Percentiles rank a stretch among this genome's conserved stretches.
phyloP scores from a whole-genome alignment of 805 yeast genomes.

The Kodamaea jinghongensis region DNA sequence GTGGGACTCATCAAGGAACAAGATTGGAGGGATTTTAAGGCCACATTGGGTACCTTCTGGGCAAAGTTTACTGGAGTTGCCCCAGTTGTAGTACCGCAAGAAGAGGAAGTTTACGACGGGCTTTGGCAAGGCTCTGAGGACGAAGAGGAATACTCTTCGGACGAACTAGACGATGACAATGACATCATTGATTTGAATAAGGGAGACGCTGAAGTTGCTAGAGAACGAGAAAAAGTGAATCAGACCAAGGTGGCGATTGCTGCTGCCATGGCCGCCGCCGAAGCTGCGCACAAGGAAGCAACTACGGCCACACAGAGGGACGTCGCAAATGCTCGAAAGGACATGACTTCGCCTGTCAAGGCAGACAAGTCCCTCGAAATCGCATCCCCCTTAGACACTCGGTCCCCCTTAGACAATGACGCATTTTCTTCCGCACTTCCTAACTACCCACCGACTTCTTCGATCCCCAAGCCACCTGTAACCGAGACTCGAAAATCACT shows the following conservation, averaged over 20 bases:
- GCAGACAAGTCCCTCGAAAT: neutral
- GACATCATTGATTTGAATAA: too few relatives aligned
- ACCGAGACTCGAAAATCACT: conserved; percentile 16
- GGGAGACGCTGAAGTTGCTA: neutral
- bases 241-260: conserved; percentile 4
- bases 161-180: neutral
- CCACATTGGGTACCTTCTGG: neutral
- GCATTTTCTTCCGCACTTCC: too few relatives aligned
- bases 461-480: conserved; percentile 9
- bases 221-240: neutral
- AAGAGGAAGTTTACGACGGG: neutral
- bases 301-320: neutral
- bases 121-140: neutral
- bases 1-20: conserved; percentile 24
- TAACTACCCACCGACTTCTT: too few relatives aligned
- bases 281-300: conserved; percentile 1
- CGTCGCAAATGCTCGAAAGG: neutral
- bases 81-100: neutral
- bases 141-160: neutral
- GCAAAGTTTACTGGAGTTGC: neutral
- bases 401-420: too few relatives aligned
- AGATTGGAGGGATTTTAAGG: conserved; percentile 11
- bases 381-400: too few relatives aligned
- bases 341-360: neutral
- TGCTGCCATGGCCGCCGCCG: conserved; percentile 4